Evolutionary conservation across 768 basidiomycete genomes (phyloP), one percentile per base, ranked within the genome.

Genomic region (Boletus vermiculosoides): DNA sequence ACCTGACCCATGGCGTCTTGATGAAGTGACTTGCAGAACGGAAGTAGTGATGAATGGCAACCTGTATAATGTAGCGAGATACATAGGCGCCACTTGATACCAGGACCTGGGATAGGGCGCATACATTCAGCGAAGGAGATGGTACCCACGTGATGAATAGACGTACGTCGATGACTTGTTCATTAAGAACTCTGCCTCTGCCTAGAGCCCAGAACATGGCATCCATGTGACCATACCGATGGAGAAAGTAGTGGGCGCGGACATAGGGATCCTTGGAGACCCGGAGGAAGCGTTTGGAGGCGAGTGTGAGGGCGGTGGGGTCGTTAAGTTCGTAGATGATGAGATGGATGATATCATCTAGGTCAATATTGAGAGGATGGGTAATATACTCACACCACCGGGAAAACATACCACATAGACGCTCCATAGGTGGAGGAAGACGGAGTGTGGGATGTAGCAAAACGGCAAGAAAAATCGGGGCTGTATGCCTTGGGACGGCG

Each of bases 1-100:
- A 80, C 64, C 88, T 81, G 61, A 86, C 87, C 89, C 89, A 92
- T 23, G 75, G 74, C 1, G 85, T 81, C 73, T 90, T 90, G 71
- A 90, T 82, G 61, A 90, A 92, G 58, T 87, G 86, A 30, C 82
- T 74, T 57, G 83, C 82, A 3, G 86, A 83, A 59, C 85, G 81
- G 69, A 89, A 92, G 68, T 84, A 90, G 67, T 91, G 90, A 58
- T 90, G 88, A 52, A 87, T 83, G 36, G 88, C 86, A 51, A 87
- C 79, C 71, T 92, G 90, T 45, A 86, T 78, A 46, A 92, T 79
- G 73, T 92, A 92, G 47, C 90, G 82, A 59, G 89, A 91, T 59
- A 91, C 70, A 66, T 88, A 87, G 52, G 88, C 89, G 52, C 88
- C 88, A 63, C 87, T 89, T 50, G 81, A 77, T 56, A 90, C 74